Percentiles rank a stretch among this genome's conserved stretches.
phyloP scores from a whole-genome alignment of 75 land plant species.

The Azolla pinnata region DNA sequence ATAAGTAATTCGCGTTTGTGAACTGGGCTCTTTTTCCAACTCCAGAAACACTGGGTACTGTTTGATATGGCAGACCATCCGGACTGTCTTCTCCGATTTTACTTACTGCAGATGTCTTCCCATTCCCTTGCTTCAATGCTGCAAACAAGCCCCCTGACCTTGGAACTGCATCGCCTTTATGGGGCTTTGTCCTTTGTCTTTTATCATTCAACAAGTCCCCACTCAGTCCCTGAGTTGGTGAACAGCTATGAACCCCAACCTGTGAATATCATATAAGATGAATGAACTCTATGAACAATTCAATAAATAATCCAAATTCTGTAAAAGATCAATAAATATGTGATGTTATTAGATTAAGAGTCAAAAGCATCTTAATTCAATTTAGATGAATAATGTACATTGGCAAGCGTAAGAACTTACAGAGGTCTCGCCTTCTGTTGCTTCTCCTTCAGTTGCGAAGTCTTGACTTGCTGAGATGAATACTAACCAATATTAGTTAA shows the following conservation, averaged over 20 bases:
- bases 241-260: too few relatives aligned
- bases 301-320: not conserved
- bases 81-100: constrained; percentile 13
- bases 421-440: too few relatives aligned
- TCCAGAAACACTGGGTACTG: constrained; percentile 10
- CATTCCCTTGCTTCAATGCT: not conserved
- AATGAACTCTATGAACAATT: too few relatives aligned
- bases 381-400: not conserved
- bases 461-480: not conserved
- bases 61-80: constrained; percentile 5
- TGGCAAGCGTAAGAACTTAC: too few relatives aligned
- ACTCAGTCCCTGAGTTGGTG: not conserved
- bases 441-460: not conserved
- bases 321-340: not conserved
- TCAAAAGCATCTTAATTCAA: not conserved
- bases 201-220: not conserved
- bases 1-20: constrained; percentile 68
- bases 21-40: constrained; percentile 42
- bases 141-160: not conserved
- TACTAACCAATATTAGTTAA: not conserved
- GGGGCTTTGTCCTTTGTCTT: not conserved
- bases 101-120: constrained; percentile 6
- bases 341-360: not conserved
- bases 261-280: too few relatives aligned
- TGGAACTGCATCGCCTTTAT: not conserved